Conservation (phyloP, 768 basidiomycete genomes). For the Polyporus arcularius region DNA sequence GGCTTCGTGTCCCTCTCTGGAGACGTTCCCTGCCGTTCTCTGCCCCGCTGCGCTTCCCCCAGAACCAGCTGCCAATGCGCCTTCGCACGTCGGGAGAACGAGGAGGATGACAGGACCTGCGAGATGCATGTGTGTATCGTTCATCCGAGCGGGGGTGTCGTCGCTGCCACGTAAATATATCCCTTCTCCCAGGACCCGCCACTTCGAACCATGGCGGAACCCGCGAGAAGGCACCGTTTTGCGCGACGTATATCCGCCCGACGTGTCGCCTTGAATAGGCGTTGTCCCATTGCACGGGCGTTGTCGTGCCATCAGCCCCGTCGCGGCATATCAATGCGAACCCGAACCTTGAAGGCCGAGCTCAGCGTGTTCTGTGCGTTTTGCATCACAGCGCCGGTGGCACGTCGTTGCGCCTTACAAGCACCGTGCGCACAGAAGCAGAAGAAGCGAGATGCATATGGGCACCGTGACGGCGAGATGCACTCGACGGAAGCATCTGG, state of each 20-base stretch:
- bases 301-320: background rate
- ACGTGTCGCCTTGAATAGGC: background rate
- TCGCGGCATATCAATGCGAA: no score
- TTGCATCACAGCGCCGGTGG: background rate
- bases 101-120: background rate
- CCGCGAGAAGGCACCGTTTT: background rate
- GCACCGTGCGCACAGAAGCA: background rate
- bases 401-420: background rate
- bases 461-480: background rate
- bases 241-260: constrained; percentile 19
- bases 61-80: no score
- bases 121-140: background rate
- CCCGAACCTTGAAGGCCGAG: no score
- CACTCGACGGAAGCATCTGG: background rate
- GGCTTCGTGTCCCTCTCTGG: background rate
- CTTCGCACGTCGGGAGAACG: background rate
- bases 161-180: background rate
- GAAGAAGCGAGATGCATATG: background rate
- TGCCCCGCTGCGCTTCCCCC: background rate
- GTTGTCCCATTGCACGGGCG: background rate
- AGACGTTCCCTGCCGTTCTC: background rate
- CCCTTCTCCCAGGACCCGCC: background rate
- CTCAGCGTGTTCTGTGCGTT: no score
- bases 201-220: background rate
- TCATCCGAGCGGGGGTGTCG: background rate